These are phyloP conservation scores for Dimargaris verticillata DNA, from an alignment of 192 early-diverging fungal genomes.

Conservation along the genomic window DNA sequence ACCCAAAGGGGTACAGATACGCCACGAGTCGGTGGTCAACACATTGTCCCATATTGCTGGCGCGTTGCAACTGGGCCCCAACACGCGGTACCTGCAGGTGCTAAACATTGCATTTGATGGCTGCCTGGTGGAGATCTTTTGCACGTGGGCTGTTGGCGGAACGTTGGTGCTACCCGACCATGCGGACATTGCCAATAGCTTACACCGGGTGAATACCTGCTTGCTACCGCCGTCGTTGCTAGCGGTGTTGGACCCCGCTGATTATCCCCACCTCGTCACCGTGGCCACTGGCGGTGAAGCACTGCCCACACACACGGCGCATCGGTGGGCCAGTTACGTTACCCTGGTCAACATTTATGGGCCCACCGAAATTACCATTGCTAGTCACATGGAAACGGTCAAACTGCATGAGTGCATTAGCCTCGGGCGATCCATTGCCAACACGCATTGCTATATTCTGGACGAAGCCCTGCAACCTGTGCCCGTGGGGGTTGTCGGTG, in stretches of 20 bases:
- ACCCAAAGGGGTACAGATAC: slow-evolving; percentile 16
- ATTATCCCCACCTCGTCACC: not conserved
- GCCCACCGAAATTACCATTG: slow-evolving; percentile 19
- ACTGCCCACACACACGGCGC: not conserved
- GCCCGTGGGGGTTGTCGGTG: slow-evolving; percentile 19
- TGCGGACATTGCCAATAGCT: not conserved
- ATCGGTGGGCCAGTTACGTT: not conserved
- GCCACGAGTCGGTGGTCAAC: slow-evolving; percentile 15
- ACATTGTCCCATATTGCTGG: not conserved
- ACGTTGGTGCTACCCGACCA: slow-evolving; percentile 2
- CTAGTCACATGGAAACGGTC: not conserved
- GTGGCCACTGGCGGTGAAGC: slow-evolving; percentile 11
- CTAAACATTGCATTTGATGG: slow-evolving; percentile 13
- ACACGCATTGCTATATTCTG: slow-evolving; percentile 17
- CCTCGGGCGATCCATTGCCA: slow-evolving; percentile 14
- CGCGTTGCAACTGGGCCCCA: not conserved
- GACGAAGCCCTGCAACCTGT: slow-evolving; percentile 13
- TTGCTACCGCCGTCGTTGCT: not conserved
- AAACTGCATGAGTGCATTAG: not conserved
- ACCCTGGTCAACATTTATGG: slow-evolving; percentile 17
- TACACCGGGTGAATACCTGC: not conserved
- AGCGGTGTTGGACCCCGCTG: not conserved
- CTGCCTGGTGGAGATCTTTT: slow-evolving; percentile 11
- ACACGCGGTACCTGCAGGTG: slow-evolving; percentile 9
- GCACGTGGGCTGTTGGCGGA: slow-evolving; percentile 6